Evolutionary conservation across 2,329 filamentous ascomycete species (phyloP), one percentile per base, ranked within the genome.

Genomic region (Sporothrix humicola): DNA sequence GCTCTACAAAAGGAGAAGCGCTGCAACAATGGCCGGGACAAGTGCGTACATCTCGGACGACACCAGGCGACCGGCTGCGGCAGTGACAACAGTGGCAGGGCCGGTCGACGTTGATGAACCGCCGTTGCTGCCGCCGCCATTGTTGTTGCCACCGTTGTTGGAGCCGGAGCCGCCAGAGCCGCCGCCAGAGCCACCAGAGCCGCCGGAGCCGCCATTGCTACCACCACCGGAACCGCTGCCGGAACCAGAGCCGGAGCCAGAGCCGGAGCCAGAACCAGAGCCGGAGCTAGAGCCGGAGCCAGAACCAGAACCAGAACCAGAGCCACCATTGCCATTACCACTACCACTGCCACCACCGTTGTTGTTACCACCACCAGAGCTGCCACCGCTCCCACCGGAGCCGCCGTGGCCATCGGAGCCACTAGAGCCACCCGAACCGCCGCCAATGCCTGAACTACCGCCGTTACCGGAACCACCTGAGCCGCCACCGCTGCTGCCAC

Each of bases 21-120:
- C 87, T 74, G 82, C 85, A 73, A 87, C 79, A 82, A 85, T 86
- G 80, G 84, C 87, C 63, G 82, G 83, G 77, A 84, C 86, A 13
- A 58, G n/a, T 79, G 87, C 87, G 79, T 88, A 81, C 79, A 85
- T 73, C 79, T 83, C 83, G 75, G 87, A 88, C 82, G 84, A 85
- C 73, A 82, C 83, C 77, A 88, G 79, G 78, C 84, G 82, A 77
- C 84, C 83, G 76, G 87, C 88, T 79, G 84, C 87, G 76, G 83
- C 86, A 61, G 84, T 86, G 78, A 84, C 82, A 20, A 71, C 72
- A 13, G 68, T 17, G 1, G 42, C n/a, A 75, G 79, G 78, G 75
- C 81, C 79, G 69, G 80, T 78, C 73, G 80, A 77, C 23, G 75
- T 66, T 3, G 72, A 13, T 17, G 48, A 31, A 17, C 63, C 44